A percentile compares a stretch with the other conserved stretches of the same genome.
phyloP scores from a whole-genome alignment of 306 rosid species.

The Dryas octopetala region DNA sequence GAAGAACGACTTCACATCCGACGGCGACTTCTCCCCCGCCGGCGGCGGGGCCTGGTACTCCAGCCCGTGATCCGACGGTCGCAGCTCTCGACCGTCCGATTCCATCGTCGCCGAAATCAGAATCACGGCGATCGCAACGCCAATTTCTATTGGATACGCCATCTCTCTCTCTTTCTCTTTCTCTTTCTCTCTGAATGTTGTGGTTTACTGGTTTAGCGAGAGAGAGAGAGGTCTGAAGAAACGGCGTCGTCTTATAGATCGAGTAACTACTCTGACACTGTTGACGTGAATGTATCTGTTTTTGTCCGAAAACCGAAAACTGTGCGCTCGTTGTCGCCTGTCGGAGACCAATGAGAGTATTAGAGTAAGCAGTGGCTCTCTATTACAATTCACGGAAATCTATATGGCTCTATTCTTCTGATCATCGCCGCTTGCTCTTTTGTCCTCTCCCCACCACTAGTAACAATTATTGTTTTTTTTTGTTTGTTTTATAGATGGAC shows the following conservation, averaged over 20 bases:
- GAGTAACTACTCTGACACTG: neutral
- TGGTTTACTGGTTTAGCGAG: no score
- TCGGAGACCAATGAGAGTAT: neutral
- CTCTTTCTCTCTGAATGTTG: neutral
- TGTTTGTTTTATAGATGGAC: no score
- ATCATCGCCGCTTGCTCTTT: neutral
- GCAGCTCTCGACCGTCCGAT: slow-evolving; percentile 52
- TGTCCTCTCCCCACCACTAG: neutral
- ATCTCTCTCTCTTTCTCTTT: slow-evolving; percentile 9
- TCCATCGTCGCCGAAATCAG: slow-evolving; percentile 26
- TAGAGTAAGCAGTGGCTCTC: neutral
- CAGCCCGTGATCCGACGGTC: slow-evolving; percentile 86
- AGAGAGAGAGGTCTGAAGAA: no score
- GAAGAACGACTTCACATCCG: slow-evolving; percentile 68
- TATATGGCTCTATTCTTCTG: neutral
- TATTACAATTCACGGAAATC: neutral
- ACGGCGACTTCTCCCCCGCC: slow-evolving; percentile 34
- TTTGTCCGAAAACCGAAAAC: neutral
- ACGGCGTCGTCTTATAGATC: neutral
- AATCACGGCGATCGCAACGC: slow-evolving; percentile 6
- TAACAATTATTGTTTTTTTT: no score
- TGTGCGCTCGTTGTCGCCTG: neutral
- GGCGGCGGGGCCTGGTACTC: slow-evolving; percentile 48
- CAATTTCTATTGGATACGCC: neutral
- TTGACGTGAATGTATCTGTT: neutral